Base-by-base conservation (phyloP, 1,139 yeast species). In the Diutina ranongensis region DNA sequence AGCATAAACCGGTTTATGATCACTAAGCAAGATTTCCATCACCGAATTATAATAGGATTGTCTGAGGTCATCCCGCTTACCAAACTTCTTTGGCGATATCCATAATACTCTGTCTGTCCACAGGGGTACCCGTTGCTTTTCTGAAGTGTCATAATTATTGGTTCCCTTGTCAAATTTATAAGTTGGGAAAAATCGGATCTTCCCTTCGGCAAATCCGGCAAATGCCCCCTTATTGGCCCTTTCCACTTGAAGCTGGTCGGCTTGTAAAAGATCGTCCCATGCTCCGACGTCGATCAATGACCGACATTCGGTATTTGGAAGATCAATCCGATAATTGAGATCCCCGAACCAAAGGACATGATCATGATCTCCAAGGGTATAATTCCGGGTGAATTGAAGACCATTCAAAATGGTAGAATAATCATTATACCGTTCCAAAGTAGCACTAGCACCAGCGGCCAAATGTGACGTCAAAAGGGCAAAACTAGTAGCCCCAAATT, bases 341-440 rank as follows among this genome's bases (percentile, higher is more conserved):
- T 92, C 99, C 32, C 99, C 99, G 45, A 86, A 64, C 88, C 97
- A 87, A 47, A 92, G 74, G n/a, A 89, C 80, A 38, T 79, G 78
- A 56, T 89, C 95, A 59, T 87, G 95, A 54, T 87, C 94, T 50
- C 74, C 74, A 32, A 89, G 76, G 21, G 74, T 71, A 56, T 70
- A 60, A 49, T 87, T 85, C 46, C 92, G 72, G 1, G 86, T 77
- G 58, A 94, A 89, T 36, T 83, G 71, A 47, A 92, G 67, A 1
- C 95, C 94, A 47, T 78, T 78, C 50, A 82, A 72, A 45, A 89
- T 81, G 3, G 85, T 74, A 45, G 76, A 80, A 62, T 80, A 94
- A 61, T 92, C 96, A 53, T 80, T 80, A 57, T 87, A 88, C 52
- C 99, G 73, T 60, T 89, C 97, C 35, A 78, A 80, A 4, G 80